A percentile compares a stretch with the other conserved stretches of the same genome.
Conservation (phyloP, 192 early-diverging fungal species). For the Backusella sp. region DNA sequence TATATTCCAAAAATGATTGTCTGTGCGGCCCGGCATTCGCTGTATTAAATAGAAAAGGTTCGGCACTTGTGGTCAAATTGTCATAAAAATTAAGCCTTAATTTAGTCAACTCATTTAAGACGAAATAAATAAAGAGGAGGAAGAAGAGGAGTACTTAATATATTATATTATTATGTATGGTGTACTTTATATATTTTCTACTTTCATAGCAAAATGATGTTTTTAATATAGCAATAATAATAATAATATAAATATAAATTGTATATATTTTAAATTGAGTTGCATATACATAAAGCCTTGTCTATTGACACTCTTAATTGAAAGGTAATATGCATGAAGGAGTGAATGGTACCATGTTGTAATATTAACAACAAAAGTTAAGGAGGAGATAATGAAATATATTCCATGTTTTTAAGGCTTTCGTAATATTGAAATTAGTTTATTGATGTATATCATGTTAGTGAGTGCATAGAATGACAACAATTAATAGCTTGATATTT, state of each 20-base stretch:
- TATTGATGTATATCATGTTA: not conserved
- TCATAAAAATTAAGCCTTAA: not conserved
- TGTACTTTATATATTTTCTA: not conserved
- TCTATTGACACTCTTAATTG: not conserved
- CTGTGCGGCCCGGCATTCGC: not conserved
- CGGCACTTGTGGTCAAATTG: not conserved
- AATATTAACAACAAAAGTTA: not conserved
- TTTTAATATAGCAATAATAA: not conserved
- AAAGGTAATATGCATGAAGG: not conserved
- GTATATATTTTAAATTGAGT: not conserved
- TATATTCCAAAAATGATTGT: not conserved
- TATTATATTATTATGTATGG: not conserved
- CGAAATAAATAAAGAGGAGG: not conserved
- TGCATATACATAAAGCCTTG: not conserved
- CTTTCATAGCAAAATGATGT: not conserved
- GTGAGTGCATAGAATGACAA: not conserved
- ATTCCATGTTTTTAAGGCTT: not conserved
- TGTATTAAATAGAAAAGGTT: not conserved
- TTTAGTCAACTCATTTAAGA: not conserved
- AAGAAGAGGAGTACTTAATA: not conserved
- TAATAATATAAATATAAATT: not conserved
- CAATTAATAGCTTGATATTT: not conserved
- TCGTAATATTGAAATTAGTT: not conserved
- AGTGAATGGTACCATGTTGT: not conserved
- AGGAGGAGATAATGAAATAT: not conserved